A percentile compares a stretch with the other conserved stretches of the same genome.
Conservation (phyloP, 208 protist species). For the Trypanosomatidae sp. region DNA sequence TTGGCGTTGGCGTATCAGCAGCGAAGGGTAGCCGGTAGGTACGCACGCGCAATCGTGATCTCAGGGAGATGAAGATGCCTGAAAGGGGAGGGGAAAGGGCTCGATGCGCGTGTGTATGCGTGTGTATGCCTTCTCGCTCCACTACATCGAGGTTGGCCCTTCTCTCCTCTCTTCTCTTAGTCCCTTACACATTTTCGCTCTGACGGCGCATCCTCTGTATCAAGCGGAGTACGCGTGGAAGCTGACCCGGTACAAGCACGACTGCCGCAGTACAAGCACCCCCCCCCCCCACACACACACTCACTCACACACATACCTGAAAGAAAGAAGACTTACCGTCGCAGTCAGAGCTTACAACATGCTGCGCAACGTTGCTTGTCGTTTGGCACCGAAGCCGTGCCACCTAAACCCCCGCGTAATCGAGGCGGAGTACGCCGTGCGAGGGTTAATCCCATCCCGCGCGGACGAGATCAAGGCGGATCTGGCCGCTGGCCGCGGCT, state of each 20-base stretch:
- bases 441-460: slow-evolving; percentile 79
- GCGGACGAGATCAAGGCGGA: slow-evolving; percentile 78
- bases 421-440: slow-evolving; percentile 87
- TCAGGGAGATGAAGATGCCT: not conserved
- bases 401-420: slow-evolving; percentile 71
- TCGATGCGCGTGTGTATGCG: not conserved
- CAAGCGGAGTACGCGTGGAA: not conserved
- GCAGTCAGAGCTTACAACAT: not conserved
- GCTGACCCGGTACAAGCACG: not conserved
- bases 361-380: not conserved
- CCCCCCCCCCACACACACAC: not conserved
- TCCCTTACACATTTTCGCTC: not conserved
- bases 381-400: not conserved
- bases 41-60: not conserved
- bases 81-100: not conserved
- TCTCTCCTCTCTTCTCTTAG: not conserved
- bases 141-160: not conserved
- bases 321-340: not conserved
- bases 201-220: not conserved
- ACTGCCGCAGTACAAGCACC: not conserved
- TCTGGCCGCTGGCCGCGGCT: slow-evolving; percentile 40
- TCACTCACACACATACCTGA: no score
- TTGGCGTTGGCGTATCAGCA: not conserved
- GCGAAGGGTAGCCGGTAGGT: not conserved
- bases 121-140: not conserved